phyloP scores from a whole-genome alignment of 441 rosid genomes.

The Pelargonium citronellum region DNA sequence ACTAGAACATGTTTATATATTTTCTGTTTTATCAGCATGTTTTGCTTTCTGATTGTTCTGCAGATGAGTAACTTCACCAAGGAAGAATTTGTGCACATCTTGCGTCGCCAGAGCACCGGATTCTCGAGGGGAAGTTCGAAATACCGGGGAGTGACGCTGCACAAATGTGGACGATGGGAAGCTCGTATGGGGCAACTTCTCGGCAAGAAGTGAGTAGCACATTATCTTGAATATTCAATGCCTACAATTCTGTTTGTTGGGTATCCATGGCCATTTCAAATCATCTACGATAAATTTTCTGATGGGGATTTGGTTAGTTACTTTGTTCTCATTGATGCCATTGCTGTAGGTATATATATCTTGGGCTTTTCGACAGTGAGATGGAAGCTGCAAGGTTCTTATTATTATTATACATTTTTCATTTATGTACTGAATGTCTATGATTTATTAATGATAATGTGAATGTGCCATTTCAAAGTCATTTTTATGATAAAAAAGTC shows the following conservation, averaged over 20 bases:
- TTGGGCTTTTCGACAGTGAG: constrained; percentile 82
- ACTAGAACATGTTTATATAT: neutral
- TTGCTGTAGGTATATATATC: constrained; percentile 75
- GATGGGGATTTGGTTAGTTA: constrained; percentile 13
- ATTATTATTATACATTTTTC: constrained; percentile 10
- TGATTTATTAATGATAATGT: neutral
- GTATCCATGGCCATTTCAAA: neutral
- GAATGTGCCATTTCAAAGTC: neutral
- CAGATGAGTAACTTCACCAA: constrained; percentile 65
- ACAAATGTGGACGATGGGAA: constrained; percentile 41
- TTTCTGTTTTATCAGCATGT: neutral
- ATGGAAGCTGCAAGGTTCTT: constrained; percentile 84
- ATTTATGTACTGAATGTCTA: neutral
- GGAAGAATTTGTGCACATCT: constrained; percentile 78
- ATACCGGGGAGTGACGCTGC: constrained; percentile 85
- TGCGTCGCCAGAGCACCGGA: constrained; percentile 80
- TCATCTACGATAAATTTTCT: neutral
- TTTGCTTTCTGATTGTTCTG: constrained; percentile 1
- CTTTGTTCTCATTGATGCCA: constrained; percentile 25
- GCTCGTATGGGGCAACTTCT: constrained; percentile 91
- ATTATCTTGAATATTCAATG: neutral
- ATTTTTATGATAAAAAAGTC: no score
- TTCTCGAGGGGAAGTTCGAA: constrained; percentile 82
- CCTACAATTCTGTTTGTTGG: neutral
- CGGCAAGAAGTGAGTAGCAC: constrained; percentile 61